Evolutionary conservation across 2,329 filamentous ascomycete species (phyloP).

Genomic region (Cercospora sp.): DNA sequence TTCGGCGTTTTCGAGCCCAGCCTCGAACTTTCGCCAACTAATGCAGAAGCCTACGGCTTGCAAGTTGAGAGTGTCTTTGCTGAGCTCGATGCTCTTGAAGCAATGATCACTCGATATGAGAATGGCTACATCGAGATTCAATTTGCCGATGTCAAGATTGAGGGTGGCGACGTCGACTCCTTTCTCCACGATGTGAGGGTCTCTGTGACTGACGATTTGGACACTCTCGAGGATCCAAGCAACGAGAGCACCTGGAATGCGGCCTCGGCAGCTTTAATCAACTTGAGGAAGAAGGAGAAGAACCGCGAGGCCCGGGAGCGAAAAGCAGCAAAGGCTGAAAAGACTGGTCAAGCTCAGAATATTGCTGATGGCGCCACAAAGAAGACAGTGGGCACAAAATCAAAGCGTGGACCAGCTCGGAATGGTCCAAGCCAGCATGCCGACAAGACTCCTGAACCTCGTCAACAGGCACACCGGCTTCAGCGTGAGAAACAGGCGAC

Average conservation of each 20-base stretch:
- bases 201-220: background rate
- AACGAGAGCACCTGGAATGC: background rate
- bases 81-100: background rate
- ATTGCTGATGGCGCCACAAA: background rate
- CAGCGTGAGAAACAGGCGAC: background rate
- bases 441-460: background rate
- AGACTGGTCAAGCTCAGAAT: background rate
- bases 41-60: background rate
- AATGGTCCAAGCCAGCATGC: background rate
- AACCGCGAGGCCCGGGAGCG: background rate
- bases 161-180: background rate
- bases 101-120: background rate
- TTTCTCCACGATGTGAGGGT: background rate
- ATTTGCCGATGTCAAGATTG: background rate
- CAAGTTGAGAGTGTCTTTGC: background rate
- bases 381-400: background rate
- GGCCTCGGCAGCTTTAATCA: background rate
- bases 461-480: background rate
- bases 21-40: background rate
- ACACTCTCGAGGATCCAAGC: background rate
- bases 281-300: background rate
- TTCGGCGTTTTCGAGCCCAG: background rate
- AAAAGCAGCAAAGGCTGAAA: background rate
- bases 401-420: background rate
- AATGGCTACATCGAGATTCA: background rate